phyloP scores from a whole-genome alignment of 106 monocot genomes.

The Dioscorea alata region DNA sequence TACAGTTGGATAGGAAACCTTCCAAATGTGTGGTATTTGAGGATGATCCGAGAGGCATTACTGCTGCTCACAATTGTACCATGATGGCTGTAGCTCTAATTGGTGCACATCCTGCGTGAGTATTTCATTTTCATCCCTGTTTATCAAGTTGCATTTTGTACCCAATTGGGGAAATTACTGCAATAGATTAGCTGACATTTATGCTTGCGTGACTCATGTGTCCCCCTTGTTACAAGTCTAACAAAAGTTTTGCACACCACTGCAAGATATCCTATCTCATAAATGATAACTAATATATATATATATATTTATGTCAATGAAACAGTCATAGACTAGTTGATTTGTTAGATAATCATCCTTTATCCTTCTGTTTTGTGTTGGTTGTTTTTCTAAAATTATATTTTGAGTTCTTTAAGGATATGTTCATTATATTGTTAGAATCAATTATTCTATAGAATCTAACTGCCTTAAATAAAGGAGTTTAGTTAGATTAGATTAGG shows the following conservation, averaged over 20 bases:
- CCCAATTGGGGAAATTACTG: neutral
- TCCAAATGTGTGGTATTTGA: slow-evolving; percentile 96
- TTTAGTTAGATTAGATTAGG: too few species aligned
- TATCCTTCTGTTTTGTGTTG: too few species aligned
- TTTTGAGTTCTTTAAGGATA: too few species aligned
- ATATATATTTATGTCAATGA: too few species aligned
- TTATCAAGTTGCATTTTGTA: neutral
- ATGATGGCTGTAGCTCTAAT: slow-evolving; percentile 98
- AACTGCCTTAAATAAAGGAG: too few species aligned
- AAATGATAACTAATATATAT: neutral
- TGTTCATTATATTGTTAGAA: too few species aligned
- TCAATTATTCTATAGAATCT: too few species aligned
- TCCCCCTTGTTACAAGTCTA: neutral
- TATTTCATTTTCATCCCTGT: slow-evolving; percentile 8
- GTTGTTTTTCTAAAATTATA: too few species aligned
- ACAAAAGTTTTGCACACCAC: too few species aligned
- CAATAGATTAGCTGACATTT: neutral
- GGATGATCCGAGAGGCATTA: slow-evolving; percentile 93
- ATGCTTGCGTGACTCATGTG: neutral
- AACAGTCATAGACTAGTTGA: too few species aligned
- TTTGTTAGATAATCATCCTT: too few species aligned
- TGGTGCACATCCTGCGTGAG: slow-evolving; percentile 92
- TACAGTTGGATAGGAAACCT: slow-evolving; percentile 89
- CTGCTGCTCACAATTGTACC: slow-evolving; percentile 98
- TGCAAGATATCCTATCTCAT: neutral